phyloP scores from a whole-genome alignment of 176 grass and related monocot genomes.

The Paspalum notatum region DNA sequence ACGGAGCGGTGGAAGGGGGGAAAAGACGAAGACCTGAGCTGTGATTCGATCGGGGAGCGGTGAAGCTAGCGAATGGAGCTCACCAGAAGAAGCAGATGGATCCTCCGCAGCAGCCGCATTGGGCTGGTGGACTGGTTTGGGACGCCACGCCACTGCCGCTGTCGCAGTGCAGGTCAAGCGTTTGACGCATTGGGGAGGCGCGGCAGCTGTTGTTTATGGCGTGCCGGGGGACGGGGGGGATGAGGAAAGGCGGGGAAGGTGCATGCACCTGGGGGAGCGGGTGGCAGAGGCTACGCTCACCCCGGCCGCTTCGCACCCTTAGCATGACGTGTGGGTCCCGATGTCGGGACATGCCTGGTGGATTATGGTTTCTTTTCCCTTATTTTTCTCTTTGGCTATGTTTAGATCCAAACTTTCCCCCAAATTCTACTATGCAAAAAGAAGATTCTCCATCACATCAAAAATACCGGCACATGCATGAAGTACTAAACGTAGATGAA shows the following conservation, averaged over 20 bases:
- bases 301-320: accelerated
- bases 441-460: too few species aligned
- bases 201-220: neutral
- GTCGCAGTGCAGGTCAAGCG: slow-evolving; percentile 5
- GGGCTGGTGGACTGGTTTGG: slow-evolving; percentile 16
- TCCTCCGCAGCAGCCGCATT: slow-evolving; percentile 31
- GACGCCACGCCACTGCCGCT: slow-evolving; percentile 41
- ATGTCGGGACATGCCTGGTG: neutral
- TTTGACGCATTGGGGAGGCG: slow-evolving; percentile 19
- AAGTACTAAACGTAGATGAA: too few species aligned
- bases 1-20: neutral
- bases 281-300: slow-evolving; percentile 16
- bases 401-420: too few species aligned
- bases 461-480: too few species aligned
- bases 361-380: neutral
- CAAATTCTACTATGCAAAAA: too few species aligned
- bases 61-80: neutral
- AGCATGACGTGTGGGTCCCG: neutral
- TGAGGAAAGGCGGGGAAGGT: slow-evolving; percentile 23
- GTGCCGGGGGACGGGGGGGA: neutral
- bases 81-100: slow-evolving; percentile 13
- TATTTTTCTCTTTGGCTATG: too few species aligned
- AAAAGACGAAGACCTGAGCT: neutral
- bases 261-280: slow-evolving; percentile 56
- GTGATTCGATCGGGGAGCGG: neutral